phyloP scores from a whole-genome alignment of 2,329 filamentous ascomycete species.

The Beauveria sp. region DNA sequence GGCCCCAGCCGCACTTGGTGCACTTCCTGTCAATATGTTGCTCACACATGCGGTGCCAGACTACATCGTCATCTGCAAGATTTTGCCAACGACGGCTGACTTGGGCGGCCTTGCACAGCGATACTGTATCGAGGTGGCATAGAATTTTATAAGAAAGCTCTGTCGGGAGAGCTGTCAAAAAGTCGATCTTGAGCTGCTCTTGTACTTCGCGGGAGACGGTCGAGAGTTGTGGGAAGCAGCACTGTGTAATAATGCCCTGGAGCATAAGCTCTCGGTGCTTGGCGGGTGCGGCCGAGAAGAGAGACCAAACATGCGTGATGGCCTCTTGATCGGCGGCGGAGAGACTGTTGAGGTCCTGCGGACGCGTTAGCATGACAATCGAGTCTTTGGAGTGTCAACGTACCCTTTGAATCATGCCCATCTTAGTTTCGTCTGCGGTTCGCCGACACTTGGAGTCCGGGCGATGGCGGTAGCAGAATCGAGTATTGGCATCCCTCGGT shows the following conservation, averaged over 20 bases:
- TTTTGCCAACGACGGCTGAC: conserved; percentile 83
- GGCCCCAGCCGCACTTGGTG: conserved; percentile 89
- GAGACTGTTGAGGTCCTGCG: conserved; percentile 70
- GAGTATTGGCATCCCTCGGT: conserved; percentile 61
- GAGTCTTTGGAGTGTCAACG: conserved; percentile 22
- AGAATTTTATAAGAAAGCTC: conserved; percentile 93
- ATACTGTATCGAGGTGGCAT: conserved; percentile 85
- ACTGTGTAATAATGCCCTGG: conserved; percentile 90
- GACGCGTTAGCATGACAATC: neutral
- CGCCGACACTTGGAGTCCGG: conserved; percentile 90
- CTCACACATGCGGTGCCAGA: conserved; percentile 97
- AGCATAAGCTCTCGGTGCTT: conserved; percentile 96
- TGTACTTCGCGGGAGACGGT: conserved; percentile 85
- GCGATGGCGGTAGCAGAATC: conserved; percentile 90
- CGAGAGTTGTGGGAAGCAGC: conserved; percentile 94
- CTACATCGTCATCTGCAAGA: conserved; percentile 92
- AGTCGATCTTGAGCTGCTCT: conserved; percentile 96
- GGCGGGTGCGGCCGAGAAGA: conserved; percentile 90
- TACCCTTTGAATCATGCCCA: conserved; percentile 89
- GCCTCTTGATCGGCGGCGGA: conserved; percentile 84
- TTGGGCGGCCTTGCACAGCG: conserved; percentile 90
- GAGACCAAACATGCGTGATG: conserved; percentile 94
- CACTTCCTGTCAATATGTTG: conserved; percentile 93
- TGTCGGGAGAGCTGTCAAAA: conserved; percentile 76
- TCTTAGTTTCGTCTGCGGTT: conserved; percentile 89